Evolutionary conservation across 768 basidiomycete species (phyloP).

Genomic region (Phallus indusiatus): DNA sequence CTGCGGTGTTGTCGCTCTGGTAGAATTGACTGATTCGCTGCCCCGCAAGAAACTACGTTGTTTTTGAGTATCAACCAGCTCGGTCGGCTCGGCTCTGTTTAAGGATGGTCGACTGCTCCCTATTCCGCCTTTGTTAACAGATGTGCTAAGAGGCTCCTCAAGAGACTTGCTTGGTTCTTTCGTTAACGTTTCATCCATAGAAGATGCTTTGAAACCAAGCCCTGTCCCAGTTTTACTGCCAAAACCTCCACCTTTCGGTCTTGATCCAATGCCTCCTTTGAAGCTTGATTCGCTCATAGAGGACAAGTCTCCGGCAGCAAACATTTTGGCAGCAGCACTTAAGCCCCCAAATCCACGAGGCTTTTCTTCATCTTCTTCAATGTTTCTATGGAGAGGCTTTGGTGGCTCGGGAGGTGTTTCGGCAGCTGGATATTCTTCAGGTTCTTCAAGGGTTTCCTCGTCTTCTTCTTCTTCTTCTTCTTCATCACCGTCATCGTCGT

Average conservation of each 20-base stretch:
- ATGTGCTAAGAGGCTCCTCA: conserved; percentile 19
- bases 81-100: conserved; percentile 20
- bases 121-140: conserved; percentile 17
- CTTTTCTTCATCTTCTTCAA: conserved; percentile 39
- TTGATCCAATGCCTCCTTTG: conserved; percentile 14
- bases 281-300: conserved; percentile 15
- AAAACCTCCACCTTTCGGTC: conserved; percentile 24
- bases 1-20: conserved; percentile 35
- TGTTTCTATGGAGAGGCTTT: conserved; percentile 49
- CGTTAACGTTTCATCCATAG: background rate
- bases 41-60: conserved; percentile 47
- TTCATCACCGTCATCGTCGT: conserved; percentile 21
- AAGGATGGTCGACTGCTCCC: conserved; percentile 7
- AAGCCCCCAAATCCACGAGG: conserved; percentile 36
- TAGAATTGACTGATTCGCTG: conserved; percentile 20
- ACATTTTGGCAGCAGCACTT: conserved; percentile 19
- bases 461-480: conserved; percentile 13
- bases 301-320: background rate
- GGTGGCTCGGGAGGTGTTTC: conserved; percentile 37
- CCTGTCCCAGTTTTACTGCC: conserved; percentile 8
- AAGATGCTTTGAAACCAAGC: conserved; percentile 9
- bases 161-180: background rate
- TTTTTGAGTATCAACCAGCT: conserved; percentile 30
- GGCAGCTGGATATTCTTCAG: conserved; percentile 22
- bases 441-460: too few species aligned